Conservation (phyloP, 495 filamentous ascomycete genomes). For the Hyaloscypha bicolor region DNA sequence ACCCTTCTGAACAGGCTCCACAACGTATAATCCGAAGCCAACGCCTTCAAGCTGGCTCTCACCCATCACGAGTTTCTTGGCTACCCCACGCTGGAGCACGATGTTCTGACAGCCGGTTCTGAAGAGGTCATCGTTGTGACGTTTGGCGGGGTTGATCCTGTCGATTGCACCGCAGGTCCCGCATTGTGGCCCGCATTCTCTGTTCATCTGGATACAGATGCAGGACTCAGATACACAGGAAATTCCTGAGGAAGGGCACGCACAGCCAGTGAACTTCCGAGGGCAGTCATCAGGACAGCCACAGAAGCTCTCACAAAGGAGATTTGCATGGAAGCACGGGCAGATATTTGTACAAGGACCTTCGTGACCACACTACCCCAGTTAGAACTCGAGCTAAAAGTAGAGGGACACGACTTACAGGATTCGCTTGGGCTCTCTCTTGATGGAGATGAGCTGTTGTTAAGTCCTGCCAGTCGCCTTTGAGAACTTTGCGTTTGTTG, state of each 20-base stretch:
- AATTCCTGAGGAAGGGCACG: conserved; percentile 47
- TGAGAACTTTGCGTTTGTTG: conserved; percentile 27
- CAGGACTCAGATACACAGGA: conserved; percentile 26
- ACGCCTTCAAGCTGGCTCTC: conserved; percentile 56
- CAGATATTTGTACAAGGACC: conserved; percentile 42
- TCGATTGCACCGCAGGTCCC: conserved; percentile 63
- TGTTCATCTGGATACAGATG: conserved; percentile 33
- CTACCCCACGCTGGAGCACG: conserved; percentile 59
- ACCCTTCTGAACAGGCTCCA: conserved; percentile 59
- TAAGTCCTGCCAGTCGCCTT: conserved; percentile 26
- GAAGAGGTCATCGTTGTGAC: conserved; percentile 52
- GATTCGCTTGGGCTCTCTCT: conserved; percentile 27
- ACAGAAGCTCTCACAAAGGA: conserved; percentile 71
- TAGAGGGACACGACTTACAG: conserved; percentile 21
- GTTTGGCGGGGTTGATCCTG: conserved; percentile 61
- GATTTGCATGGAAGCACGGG: conserved; percentile 50
- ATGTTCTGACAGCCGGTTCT: conserved; percentile 63
- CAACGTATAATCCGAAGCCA: conserved; percentile 66
- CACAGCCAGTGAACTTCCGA: conserved; percentile 67
- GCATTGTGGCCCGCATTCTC: conserved; percentile 76
- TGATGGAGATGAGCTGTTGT: conserved; percentile 31
- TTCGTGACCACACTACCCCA: conserved; percentile 23
- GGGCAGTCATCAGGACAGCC: conserved; percentile 60
- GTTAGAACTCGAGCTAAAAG: not conserved
- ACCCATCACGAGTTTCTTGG: conserved; percentile 63